These are phyloP conservation scores for Nigrograna mackinnonii DNA, from an alignment of 2,329 filamentous ascomycete genomes.

Conservation along the genomic window DNA sequence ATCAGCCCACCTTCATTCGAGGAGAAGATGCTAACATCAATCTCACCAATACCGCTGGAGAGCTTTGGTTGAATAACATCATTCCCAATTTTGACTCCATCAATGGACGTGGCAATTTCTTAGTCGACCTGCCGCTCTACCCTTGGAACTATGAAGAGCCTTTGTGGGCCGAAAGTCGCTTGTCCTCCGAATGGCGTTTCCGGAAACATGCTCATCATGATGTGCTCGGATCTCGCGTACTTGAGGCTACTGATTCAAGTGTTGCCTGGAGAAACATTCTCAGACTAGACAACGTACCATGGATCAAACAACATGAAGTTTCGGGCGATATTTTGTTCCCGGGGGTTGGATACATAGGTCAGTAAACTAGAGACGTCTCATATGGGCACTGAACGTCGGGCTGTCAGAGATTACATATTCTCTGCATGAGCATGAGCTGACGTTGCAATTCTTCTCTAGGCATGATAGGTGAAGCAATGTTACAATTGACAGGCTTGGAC, in stretches of 20 bases:
- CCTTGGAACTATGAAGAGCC: conserved; percentile 11
- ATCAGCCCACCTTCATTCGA: no score
- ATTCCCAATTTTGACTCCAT: no score
- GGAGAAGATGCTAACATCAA: no score
- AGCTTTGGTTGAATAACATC: conserved; percentile 6
- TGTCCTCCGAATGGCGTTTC: conserved; percentile 7
- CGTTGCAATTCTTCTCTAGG: no score
- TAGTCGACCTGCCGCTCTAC: conserved; percentile 8
- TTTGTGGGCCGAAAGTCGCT: conserved; percentile 21
- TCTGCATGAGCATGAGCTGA: no score
- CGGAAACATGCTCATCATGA: conserved; percentile 10
- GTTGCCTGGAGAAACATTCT: conserved; percentile 25
- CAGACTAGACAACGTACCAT: conserved; percentile 40
- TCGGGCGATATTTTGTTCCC: conserved; percentile 47
- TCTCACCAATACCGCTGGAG: no score
- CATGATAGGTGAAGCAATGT: conserved; percentile 41
- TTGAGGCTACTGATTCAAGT: conserved; percentile 5
- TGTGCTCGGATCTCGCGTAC: conserved; percentile 9
- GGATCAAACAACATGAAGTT: conserved; percentile 51
- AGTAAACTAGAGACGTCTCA: no score
- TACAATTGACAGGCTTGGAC: conserved; percentile 7
- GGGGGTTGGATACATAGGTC: conserved; percentile 46
- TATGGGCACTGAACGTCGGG: no score
- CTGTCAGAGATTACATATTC: no score
- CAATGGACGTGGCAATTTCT: no score